Evolutionary conservation across 495 filamentous ascomycete species (phyloP).

Genomic region (Aspergillus kassunensis): DNA sequence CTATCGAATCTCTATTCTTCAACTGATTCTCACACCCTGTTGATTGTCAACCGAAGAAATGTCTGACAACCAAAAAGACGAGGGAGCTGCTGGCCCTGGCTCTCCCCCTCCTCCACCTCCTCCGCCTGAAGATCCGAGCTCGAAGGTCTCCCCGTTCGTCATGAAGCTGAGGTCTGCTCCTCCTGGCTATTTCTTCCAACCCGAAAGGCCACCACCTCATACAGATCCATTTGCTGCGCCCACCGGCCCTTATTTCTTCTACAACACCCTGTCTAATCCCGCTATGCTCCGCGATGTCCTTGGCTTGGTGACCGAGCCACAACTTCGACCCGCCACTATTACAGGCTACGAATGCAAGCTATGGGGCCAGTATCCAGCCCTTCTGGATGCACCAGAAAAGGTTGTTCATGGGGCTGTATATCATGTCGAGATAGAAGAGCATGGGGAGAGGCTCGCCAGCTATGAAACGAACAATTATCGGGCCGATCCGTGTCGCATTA

Average conservation of each 20-base stretch:
- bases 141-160: conserved; percentile 14
- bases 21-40: no score
- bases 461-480: conserved; percentile 31
- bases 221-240: conserved; percentile 6
- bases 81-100: neutral
- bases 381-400: conserved; percentile 17
- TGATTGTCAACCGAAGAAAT: no score
- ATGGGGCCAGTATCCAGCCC: conserved; percentile 29
- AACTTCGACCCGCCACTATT: conserved; percentile 15
- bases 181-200: conserved; percentile 14
- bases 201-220: conserved; percentile 5
- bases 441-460: conserved; percentile 22
- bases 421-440: conserved; percentile 14
- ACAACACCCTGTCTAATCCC: conserved; percentile 28
- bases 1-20: no score
- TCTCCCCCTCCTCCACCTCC: conserved; percentile 12
- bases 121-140: conserved; percentile 9
- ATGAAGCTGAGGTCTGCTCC: conserved; percentile 12
- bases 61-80: conserved; percentile 14
- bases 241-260: conserved; percentile 32
- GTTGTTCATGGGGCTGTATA: conserved; percentile 25
- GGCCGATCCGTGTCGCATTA: conserved; percentile 17
- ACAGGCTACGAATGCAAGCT: conserved; percentile 19
- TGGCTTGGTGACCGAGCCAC: conserved; percentile 10
- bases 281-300: conserved; percentile 19